Percentiles rank a stretch among this genome's conserved stretches.
Evolutionary conservation across 1,139 yeast species (phyloP).

Genomic region (Lodderomyces pseudojiufengensis): DNA sequence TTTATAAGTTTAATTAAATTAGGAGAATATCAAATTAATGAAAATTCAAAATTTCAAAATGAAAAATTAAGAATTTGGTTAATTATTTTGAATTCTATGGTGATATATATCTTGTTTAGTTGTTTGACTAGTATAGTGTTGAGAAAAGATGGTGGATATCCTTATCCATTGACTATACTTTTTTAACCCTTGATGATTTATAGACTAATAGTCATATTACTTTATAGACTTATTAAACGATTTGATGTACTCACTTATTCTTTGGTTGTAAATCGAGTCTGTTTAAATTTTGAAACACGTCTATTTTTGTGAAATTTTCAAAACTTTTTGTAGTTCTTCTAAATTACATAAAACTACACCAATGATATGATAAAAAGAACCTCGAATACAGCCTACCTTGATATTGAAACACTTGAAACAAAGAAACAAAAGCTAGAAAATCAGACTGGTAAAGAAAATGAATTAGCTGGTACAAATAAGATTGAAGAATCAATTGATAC

Average conservation of each 20-base stretch:
- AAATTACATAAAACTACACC: not conserved
- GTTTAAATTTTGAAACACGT: no score
- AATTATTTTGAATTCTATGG: slow-evolving; percentile 18
- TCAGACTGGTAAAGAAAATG: slow-evolving; percentile 2
- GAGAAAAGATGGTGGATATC: slow-evolving; percentile 41
- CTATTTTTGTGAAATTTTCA: no score
- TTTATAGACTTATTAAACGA: no score
- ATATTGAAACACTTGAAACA: no score
- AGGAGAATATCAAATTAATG: slow-evolving; percentile 28
- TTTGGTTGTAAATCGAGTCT: no score
- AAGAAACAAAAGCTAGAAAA: no score
- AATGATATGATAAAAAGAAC: not conserved
- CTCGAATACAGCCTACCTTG: no score
- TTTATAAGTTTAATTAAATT: slow-evolving; percentile 36
- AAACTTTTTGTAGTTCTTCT: no score
- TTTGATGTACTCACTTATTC: no score
- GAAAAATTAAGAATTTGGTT: slow-evolving; percentile 18
- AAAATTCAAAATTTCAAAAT: slow-evolving; percentile 17
- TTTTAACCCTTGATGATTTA: no score
- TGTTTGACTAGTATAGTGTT: slow-evolving; percentile 37
- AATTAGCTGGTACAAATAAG: not conserved
- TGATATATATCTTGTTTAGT: slow-evolving; percentile 32
- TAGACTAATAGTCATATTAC: no score
- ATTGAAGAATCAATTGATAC: not conserved
- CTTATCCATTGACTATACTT: slow-evolving; percentile 33